These are phyloP conservation scores for Coprinopsis cinerea DNA, from an alignment of 768 basidiomycete genomes.

Conservation along the genomic window DNA sequence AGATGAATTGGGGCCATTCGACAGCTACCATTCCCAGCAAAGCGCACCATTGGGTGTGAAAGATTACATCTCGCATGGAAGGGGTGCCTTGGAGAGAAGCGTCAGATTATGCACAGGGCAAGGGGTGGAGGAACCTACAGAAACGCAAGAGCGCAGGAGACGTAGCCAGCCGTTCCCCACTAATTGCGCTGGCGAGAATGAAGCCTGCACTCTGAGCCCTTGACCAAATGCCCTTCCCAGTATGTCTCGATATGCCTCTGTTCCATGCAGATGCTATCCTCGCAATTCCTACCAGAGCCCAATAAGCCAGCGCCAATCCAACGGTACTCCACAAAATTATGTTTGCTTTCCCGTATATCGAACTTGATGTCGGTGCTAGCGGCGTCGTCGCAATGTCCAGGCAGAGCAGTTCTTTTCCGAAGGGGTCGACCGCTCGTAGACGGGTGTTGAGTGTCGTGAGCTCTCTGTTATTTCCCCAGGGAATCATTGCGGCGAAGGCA, in stretches of 20 bases:
- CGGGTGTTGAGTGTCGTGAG: conserved; percentile 82
- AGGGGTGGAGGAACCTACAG: conserved; percentile 43
- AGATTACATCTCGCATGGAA: conserved; percentile 84
- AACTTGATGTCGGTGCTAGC: conserved; percentile 49
- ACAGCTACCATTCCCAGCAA: conserved; percentile 90
- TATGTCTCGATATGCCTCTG: conserved; percentile 51
- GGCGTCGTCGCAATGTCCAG: conserved; percentile 75
- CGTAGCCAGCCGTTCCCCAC: conserved; percentile 81
- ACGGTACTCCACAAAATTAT: conserved; percentile 73
- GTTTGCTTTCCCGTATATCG: conserved; percentile 60
- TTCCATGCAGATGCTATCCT: conserved; percentile 84
- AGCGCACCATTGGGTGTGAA: conserved; percentile 91
- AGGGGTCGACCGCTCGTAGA: conserved; percentile 85
- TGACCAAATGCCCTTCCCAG: conserved; percentile 58
- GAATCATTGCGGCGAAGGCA: conserved; percentile 72
- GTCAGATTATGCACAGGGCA: conserved; percentile 6
- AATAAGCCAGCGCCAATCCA: conserved; percentile 71
- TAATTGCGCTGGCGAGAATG: conserved; percentile 87
- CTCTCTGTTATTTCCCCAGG: conserved; percentile 56
- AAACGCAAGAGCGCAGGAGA: conserved; percentile 86
- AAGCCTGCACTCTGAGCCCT: conserved; percentile 81
- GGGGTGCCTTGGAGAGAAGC: conserved; percentile 63
- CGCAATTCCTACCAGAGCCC: conserved; percentile 74
- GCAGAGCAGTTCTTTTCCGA: conserved; percentile 76
- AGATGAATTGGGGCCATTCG: conserved; percentile 89